Conservation (phyloP, 176 grass and related monocot species). For the Bromus sterilis region DNA sequence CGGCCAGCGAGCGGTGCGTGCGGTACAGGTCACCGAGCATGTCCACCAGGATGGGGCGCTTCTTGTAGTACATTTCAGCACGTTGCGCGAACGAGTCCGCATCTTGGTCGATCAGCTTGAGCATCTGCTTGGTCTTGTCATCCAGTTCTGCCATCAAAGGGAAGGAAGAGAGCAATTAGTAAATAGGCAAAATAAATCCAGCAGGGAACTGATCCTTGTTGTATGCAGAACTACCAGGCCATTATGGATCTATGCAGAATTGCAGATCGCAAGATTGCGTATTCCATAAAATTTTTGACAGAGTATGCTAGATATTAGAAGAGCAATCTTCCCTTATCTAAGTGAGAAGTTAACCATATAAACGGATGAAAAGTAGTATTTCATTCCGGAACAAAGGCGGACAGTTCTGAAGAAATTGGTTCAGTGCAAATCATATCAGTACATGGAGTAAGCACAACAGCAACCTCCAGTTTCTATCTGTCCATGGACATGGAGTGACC, state of each 20-base stretch:
- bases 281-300: background rate
- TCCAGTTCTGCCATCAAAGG: slow-evolving; percentile 54
- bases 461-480: background rate
- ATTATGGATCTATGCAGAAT: background rate
- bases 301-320: background rate
- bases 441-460: background rate
- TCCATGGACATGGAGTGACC: background rate
- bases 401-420: background rate
- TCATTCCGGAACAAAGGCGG: background rate
- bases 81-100: slow-evolving; percentile 89
- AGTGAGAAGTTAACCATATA: background rate
- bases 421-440: background rate
- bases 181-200: background rate
- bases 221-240: background rate
- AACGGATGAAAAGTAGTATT: background rate
- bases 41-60: slow-evolving; percentile 61
- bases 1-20: slow-evolving; percentile 61
- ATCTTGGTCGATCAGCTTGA: slow-evolving; percentile 77
- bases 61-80: slow-evolving; percentile 95
- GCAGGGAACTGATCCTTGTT: background rate
- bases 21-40: slow-evolving; percentile 84
- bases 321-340: background rate
- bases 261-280: background rate
- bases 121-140: slow-evolving; percentile 76
- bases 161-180: background rate